Evolutionary conservation across 805 yeast species (phyloP), one percentile per base, ranked within the genome.

Genomic region (Barnettozyma populi): DNA sequence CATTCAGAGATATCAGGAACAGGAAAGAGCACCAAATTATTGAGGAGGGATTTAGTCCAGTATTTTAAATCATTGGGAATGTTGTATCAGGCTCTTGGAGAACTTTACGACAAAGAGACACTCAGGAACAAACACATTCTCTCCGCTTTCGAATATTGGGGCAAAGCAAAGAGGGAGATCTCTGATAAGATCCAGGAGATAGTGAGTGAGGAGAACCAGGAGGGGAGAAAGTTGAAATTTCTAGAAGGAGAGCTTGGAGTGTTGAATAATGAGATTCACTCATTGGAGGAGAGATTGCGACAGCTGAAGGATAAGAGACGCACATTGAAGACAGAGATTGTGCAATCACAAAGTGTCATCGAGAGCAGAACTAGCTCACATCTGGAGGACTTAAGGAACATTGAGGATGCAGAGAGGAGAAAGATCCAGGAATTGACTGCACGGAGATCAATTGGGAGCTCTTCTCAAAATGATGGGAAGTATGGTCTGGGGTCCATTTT

Each of bases 311-410:
- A 57, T 1, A 73, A 68, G 51, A 68, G 66, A 41, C 45, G 40
- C 2, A 54, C 66, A 1, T 34, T 76, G 7, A 55, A 52, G 11
- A 32, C 44, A 7, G 80, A 76, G 56, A 72, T 75, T 23, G 62
- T 62, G 11, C 65, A 65, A 10, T 73, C 79, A 0, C 69, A 72
- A 51, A 73, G 78, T 10, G 71, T 75, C 4, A 62, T 76, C 24
- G 79, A 76, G 47, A 75, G 79, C 53, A 64, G 67, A 42, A 62
- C 78, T 0, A 70, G 78, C 4, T 63, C 67, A 37, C 71, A 71
- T 49, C 66, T 74, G 8, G 71, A 69, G 31, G 56, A 69, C 24
- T 70, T 75, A 41, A 63, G 63, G 24, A 62, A 61, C 5, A 58
- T 74, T 23, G 79, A 75, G 41, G 47, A 36, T 2, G 53, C 59